Evolutionary conservation across 2,329 filamentous ascomycete genomes (phyloP).

Genomic region (Colletotrichum shisoi): DNA sequence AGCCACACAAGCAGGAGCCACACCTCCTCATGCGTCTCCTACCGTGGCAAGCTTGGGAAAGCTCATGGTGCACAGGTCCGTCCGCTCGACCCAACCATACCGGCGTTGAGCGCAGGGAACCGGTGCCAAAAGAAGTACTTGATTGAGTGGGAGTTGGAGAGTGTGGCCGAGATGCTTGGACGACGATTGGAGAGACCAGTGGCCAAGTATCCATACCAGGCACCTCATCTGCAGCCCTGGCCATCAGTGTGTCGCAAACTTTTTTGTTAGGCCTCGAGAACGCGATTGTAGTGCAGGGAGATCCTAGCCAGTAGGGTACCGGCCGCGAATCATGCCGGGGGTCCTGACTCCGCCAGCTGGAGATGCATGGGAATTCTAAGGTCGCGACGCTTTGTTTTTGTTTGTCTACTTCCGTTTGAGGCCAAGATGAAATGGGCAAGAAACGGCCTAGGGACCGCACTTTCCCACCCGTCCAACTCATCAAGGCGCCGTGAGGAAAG

Average conservation of each 20-base stretch:
- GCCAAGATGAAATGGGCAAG: conserved; percentile 21
- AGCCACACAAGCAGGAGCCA: conserved; percentile 36
- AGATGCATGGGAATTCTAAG: conserved; percentile 4
- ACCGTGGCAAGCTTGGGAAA: background rate
- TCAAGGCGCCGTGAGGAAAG: conserved; percentile 7
- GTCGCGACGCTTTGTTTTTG: conserved; percentile 31
- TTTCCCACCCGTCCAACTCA: conserved; percentile 13
- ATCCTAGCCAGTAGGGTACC: conserved; percentile 20
- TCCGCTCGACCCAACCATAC: conserved; percentile 24
- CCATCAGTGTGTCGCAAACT: conserved; percentile 33
- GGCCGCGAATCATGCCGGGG: conserved; percentile 33
- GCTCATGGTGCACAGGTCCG: conserved; percentile 10
- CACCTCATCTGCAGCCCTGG: conserved; percentile 29
- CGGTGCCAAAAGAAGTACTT: conserved; percentile 20
- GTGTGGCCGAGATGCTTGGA: conserved; percentile 26
- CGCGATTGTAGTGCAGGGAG: conserved; percentile 24
- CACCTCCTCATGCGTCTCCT: conserved; percentile 28
- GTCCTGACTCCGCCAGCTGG: conserved; percentile 17
- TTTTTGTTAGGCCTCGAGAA: conserved; percentile 27
- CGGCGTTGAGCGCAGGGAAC: conserved; percentile 12
- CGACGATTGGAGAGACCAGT: conserved; percentile 13
- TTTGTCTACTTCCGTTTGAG: conserved; percentile 27
- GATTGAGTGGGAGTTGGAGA: conserved; percentile 7
- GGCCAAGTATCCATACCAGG: conserved; percentile 21
- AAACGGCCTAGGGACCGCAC: conserved; percentile 2